phyloP scores from a whole-genome alignment of 2,329 filamentous ascomycete species.

The Botrytis cinerea region DNA sequence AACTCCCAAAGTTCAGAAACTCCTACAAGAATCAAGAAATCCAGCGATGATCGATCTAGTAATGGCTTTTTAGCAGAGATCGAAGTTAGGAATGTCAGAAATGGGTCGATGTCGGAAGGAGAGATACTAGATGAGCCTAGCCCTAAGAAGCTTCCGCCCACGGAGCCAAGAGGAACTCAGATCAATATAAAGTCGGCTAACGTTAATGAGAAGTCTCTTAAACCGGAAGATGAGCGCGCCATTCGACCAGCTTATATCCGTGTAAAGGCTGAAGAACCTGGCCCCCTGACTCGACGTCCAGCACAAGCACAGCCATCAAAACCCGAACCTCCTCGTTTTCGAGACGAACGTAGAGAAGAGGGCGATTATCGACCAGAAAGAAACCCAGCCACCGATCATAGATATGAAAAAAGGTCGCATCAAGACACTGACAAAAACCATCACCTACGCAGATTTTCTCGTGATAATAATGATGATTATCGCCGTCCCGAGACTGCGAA shows the following conservation, averaged over 20 bases:
- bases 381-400: conserved; percentile 27
- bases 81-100: conserved; percentile 29
- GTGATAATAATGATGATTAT: conserved; percentile 31
- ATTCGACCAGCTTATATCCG: conserved; percentile 26
- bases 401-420: conserved; percentile 30
- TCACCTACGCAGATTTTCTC: conserved; percentile 26
- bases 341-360: conserved; percentile 34
- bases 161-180: conserved; percentile 32
- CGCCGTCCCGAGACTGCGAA: conserved; percentile 27
- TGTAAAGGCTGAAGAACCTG: conserved; percentile 25
- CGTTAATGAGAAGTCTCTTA: conserved; percentile 30
- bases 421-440: conserved; percentile 30
- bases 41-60: conserved; percentile 26
- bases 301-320: conserved; percentile 20
- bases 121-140: conserved; percentile 41
- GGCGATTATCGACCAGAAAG: conserved; percentile 29
- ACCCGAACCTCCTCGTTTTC: conserved; percentile 23
- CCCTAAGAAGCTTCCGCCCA: conserved; percentile 27
- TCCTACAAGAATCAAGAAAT: conserved; percentile 29
- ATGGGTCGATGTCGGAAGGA: conserved; percentile 37
- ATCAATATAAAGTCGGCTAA: conserved; percentile 26
- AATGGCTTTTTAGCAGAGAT: conserved; percentile 26
- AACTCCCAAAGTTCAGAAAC: conserved; percentile 35
- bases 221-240: conserved; percentile 27
- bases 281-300: conserved; percentile 27